Percentiles rank a stretch among this genome's conserved stretches.
phyloP scores from a whole-genome alignment of 805 yeast genomes.

The Nadsonia fulvescens region DNA sequence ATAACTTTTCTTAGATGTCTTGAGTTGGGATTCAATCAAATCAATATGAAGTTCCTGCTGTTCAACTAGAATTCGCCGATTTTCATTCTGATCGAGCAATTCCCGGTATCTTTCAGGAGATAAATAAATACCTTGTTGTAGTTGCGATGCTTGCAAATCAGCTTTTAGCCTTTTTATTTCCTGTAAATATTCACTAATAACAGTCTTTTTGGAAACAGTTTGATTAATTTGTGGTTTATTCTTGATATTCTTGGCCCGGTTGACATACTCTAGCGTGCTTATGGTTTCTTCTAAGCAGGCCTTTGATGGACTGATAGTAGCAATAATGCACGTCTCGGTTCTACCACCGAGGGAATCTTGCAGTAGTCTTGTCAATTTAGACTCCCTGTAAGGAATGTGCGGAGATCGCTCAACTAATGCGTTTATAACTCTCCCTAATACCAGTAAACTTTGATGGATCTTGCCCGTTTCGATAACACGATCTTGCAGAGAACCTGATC shows the following conservation, averaged over 20 bases:
- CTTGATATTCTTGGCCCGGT: conserved; percentile 63
- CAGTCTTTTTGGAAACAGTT: conserved; percentile 37
- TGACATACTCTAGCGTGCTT: conserved; percentile 72
- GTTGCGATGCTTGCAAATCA: conserved; percentile 45
- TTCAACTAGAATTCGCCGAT: conserved; percentile 28
- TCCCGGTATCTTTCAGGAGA: conserved; percentile 29
- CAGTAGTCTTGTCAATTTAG: conserved; percentile 54
- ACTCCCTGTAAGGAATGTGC: conserved; percentile 73
- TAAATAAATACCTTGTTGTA: conserved; percentile 51
- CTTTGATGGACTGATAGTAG: conserved; percentile 70
- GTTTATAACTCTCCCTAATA: conserved; percentile 77
- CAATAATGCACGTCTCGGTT: conserved; percentile 70
- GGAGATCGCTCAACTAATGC: conserved; percentile 37
- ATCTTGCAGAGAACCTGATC: conserved; percentile 71
- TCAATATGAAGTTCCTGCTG: conserved; percentile 35
- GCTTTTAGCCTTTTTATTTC: conserved; percentile 37
- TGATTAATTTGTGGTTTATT: conserved; percentile 51
- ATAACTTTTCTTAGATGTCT: too few species aligned
- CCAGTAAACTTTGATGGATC: conserved; percentile 69
- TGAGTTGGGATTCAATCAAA: too few species aligned
- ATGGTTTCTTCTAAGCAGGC: conserved; percentile 64
- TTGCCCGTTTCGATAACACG: conserved; percentile 86
- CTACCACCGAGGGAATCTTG: conserved; percentile 77
- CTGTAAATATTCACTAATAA: conserved; percentile 32
- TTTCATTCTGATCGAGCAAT: conserved; percentile 28